Evolutionary conservation across 2,329 filamentous ascomycete genomes (phyloP).

Genomic region (Xylaria sp.): DNA sequence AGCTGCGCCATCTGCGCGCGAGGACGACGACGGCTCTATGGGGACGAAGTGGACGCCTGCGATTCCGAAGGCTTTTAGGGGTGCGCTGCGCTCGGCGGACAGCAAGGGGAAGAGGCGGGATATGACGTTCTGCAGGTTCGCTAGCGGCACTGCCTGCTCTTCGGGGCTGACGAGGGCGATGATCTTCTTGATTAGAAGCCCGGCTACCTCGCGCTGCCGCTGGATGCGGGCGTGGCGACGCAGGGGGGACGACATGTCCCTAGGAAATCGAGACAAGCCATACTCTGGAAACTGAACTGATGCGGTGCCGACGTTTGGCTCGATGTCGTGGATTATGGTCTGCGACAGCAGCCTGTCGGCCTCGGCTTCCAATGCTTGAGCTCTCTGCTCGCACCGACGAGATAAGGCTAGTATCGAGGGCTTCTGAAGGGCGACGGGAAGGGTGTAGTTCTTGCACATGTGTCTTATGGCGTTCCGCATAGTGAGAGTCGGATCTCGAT

Average conservation of each 20-base stretch:
- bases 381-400: slow-evolving; percentile 58
- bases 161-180: slow-evolving; percentile 63
- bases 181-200: slow-evolving; percentile 59
- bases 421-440: slow-evolving; percentile 78
- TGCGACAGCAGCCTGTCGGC: slow-evolving; percentile 65
- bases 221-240: slow-evolving; percentile 46
- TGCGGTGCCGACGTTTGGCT: slow-evolving; percentile 60
- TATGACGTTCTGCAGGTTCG: slow-evolving; percentile 58
- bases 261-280: slow-evolving; percentile 35
- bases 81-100: slow-evolving; percentile 23
- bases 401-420: slow-evolving; percentile 71
- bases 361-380: slow-evolving; percentile 58
- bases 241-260: slow-evolving; percentile 38
- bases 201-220: slow-evolving; percentile 57
- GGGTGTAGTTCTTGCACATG: slow-evolving; percentile 64
- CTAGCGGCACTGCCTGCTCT: slow-evolving; percentile 53
- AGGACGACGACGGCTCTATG: slow-evolving; percentile 37
- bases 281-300: slow-evolving; percentile 58
- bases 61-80: slow-evolving; percentile 60
- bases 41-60: slow-evolving; percentile 61
- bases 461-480: slow-evolving; percentile 82
- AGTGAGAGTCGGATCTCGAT: slow-evolving; percentile 79
- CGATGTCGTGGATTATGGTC: slow-evolving; percentile 59
- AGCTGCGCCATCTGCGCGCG: neutral
- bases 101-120: slow-evolving; percentile 62